Evolutionary conservation across 2,329 filamentous ascomycete species (phyloP).

Genomic region (Alternaria sp.): DNA sequence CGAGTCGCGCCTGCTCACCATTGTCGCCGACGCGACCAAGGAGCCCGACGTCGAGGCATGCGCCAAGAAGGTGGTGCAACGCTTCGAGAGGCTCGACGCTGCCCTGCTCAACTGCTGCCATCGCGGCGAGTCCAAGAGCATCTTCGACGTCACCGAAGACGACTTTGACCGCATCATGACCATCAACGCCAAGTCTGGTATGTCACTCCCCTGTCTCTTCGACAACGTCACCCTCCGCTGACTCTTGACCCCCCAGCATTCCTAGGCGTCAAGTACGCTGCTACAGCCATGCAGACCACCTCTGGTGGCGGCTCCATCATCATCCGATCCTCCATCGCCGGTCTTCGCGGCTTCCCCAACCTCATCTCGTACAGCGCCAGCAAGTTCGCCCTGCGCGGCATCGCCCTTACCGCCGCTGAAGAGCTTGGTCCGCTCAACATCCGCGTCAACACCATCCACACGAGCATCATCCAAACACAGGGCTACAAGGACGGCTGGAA

Average conservation of each 20-base stretch:
- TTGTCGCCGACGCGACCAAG: slow-evolving; percentile 47
- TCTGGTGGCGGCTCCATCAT: slow-evolving; percentile 50
- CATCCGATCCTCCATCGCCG: slow-evolving; percentile 51
- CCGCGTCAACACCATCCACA: slow-evolving; percentile 54
- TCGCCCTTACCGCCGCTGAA: slow-evolving; percentile 50
- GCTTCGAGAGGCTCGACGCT: slow-evolving; percentile 40
- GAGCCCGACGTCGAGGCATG: slow-evolving; percentile 41
- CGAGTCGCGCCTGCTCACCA: slow-evolving; percentile 38
- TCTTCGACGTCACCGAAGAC: slow-evolving; percentile 50
- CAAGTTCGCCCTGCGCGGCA: slow-evolving; percentile 51
- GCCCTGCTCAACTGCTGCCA: slow-evolving; percentile 41
- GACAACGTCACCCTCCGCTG: neutral
- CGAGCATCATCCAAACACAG: slow-evolving; percentile 49
- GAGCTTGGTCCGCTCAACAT: slow-evolving; percentile 51
- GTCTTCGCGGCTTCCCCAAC: slow-evolving; percentile 50
- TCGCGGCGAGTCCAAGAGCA: slow-evolving; percentile 36
- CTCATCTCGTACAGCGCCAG: slow-evolving; percentile 49
- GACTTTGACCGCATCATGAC: slow-evolving; percentile 49
- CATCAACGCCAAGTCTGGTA: slow-evolving; percentile 51
- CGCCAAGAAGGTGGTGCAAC: slow-evolving; percentile 34
- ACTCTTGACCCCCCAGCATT: slow-evolving; percentile 34
- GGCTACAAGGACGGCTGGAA: slow-evolving; percentile 48
- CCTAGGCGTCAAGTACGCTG: slow-evolving; percentile 50
- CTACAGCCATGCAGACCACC: slow-evolving; percentile 40
- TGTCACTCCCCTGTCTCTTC: neutral